A percentile compares a stretch with the other conserved stretches of the same genome.
phyloP scores from a whole-genome alignment of 257 asterid species.

The Solanum appendiculatum region DNA sequence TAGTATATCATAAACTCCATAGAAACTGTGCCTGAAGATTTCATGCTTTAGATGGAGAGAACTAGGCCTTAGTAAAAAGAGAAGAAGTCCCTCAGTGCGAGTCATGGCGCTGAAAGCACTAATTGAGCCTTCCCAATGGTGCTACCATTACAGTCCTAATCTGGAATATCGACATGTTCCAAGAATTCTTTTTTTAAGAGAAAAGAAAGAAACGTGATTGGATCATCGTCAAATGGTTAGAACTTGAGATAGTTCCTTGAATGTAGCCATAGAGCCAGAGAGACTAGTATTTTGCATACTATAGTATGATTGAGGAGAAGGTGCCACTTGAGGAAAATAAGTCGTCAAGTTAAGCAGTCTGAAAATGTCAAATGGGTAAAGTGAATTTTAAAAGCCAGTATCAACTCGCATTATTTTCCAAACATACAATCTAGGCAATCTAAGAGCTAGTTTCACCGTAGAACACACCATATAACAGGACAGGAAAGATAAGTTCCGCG shows the following conservation, averaged over 20 bases:
- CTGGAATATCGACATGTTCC: conserved; percentile 22
- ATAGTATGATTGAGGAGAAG: neutral
- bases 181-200: neutral
- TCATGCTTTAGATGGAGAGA: conserved; percentile 90
- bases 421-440: neutral
- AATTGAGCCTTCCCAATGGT: conserved; percentile 73
- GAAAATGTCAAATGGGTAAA: neutral
- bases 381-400: neutral
- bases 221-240: neutral
- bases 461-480: neutral
- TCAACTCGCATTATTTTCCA: neutral
- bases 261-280: neutral
- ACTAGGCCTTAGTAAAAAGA: conserved; percentile 87
- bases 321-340: neutral
- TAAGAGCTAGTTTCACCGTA: neutral
- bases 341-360: neutral
- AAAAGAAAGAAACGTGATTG: neutral
- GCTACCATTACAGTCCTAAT: conserved; percentile 91
- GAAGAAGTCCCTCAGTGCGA: conserved; percentile 66
- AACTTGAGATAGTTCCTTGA: neutral
- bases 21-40: conserved; percentile 93
- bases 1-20: conserved; percentile 83
- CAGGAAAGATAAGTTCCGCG: neutral
- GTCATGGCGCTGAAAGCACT: conserved; percentile 76
- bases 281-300: neutral